Base-by-base conservation (phyloP, 2,329 filamentous ascomycete species). In the Hypoxylon sp. region DNA sequence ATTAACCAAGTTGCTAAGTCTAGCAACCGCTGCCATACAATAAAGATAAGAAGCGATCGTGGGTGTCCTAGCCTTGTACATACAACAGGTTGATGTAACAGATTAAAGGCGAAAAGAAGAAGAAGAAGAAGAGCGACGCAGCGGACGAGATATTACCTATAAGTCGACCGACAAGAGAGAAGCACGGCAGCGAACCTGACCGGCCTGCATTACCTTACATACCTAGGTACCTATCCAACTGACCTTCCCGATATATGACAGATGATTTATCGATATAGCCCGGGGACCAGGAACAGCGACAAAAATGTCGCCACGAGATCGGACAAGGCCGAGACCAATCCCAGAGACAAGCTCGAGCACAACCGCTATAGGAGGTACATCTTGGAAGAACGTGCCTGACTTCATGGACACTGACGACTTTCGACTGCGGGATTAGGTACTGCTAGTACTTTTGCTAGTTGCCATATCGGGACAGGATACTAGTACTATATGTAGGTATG, bases 221-320 rank as follows among this genome's bases (percentile, higher is more conserved):
- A 30, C 37, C n/a, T n/a, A n/a, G n/a, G n/a, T n/a, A n/a, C n/a
- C n/a, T n/a, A n/a, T n/a, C n/a, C 53, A 47, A 69, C 30, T 59
- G 59, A 69, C 68, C 69, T 70, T 70, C 69, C 66, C 48, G 59
- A 67, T 59, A 58, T 59, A 59, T 34, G 64, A 62, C 55, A 53
- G 17, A 53, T 60, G 49, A 55, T 58, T 30, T 46, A 24, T 49
- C 56, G 44, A 24, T 55, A 57, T 34, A 41, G 7, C 47, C 32
- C 46, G 11, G 54, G 37, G 39, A n/a, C 56, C 52, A 44, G 52
- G 58, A 47, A 57, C 52, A 50, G 32, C 48, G 46, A 13, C 24
- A 46, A 19, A 55, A n/a, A 43, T 48, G 24, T 61, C 57, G 60
- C 64, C 64, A 67, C 64, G 56, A 60, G 64, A 64, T 53, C 64